A percentile compares a stretch with the other conserved stretches of the same genome.
phyloP scores from a whole-genome alignment of 768 basidiomycete species.

The Hericium alpestre region DNA sequence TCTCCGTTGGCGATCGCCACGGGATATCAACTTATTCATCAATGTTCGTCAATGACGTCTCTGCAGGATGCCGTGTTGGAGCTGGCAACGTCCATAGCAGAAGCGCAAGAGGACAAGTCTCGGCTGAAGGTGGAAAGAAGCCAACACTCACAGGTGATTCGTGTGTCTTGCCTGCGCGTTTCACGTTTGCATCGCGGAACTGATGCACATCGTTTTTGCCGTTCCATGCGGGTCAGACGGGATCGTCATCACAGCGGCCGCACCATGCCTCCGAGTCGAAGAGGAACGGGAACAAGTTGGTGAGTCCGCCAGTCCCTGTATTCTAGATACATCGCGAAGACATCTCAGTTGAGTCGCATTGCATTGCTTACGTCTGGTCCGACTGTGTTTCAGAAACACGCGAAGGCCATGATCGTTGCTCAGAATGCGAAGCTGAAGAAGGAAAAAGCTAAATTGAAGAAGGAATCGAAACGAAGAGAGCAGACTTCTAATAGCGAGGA shows the following conservation, averaged over 20 bases:
- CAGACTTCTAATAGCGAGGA: not conserved
- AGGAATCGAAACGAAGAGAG: not conserved
- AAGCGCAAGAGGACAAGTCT: constrained; percentile 1
- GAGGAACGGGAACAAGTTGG: not conserved
- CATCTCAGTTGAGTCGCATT: not conserved
- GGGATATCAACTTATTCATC: not conserved
- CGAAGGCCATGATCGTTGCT: not conserved
- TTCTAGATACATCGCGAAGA: not conserved
- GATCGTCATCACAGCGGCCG: not conserved
- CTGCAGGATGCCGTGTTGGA: not conserved
- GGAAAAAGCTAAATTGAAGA: not conserved
- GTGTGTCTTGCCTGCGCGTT: not conserved
- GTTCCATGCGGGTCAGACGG: not conserved
- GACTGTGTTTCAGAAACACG: not conserved
- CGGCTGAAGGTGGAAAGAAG: not conserved
- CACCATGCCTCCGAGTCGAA: not conserved
- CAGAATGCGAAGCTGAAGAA: not conserved
- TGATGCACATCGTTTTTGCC: not conserved
- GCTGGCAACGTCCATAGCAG: constrained; percentile 2
- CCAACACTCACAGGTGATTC: not conserved
- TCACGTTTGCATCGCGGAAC: not conserved
- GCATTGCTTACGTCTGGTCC: not conserved
- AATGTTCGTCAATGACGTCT: not conserved
- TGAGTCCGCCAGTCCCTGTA: not conserved
- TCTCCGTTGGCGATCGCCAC: not conserved